Evolutionary conservation across 2,329 filamentous ascomycete genomes (phyloP), one percentile per base, ranked within the genome.

Genomic region (Cadophora malorum): DNA sequence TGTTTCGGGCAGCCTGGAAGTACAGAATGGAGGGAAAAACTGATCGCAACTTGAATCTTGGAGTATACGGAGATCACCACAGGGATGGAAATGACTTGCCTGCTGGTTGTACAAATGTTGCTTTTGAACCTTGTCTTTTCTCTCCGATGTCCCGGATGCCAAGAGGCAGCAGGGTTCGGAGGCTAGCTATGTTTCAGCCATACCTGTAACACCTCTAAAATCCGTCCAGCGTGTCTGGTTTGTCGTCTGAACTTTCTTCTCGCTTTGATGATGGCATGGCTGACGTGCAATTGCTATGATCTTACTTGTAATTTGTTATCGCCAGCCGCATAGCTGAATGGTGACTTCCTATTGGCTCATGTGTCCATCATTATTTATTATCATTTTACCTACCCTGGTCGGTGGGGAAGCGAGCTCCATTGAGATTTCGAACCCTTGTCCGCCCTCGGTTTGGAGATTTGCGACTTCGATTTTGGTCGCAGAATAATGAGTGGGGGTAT

Each of bases 141-240:
- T 41, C 64, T 7, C 25, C 50, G 41, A 45, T 19, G 41, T 28
- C 50, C 31, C 55, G 19, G 55, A 38, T n/a, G 33, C 55, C 33
- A n/a, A 21, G 35, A 28, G 9, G n/a, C 2, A 58, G 21, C 55
- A 58, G 33, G 55, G 55, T 23, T 58, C 33, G 33, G 33, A 21
- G 55, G 55, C 55, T 38, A 41, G 41, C 41, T 19, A 45, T 62
- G 58, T 66, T 63, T 67, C 65, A 63, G 65, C 65, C 60, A 28
- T 50, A 16, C 28, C 38, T 63, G 41, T 59, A 41, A 35, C 41
- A 41, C 50, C 25, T 41, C 28, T 31, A n/a, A 21, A 56, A 59
- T 64, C 31, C 59, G 41, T 59, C 41, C 50, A 41, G 28, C 53
- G 5, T 12, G 4, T 21, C 55, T 58, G 8, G 55, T 38, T 38